Base-by-base conservation (phyloP, 805 yeast genomes). In the Lipomyces oligophaga region DNA sequence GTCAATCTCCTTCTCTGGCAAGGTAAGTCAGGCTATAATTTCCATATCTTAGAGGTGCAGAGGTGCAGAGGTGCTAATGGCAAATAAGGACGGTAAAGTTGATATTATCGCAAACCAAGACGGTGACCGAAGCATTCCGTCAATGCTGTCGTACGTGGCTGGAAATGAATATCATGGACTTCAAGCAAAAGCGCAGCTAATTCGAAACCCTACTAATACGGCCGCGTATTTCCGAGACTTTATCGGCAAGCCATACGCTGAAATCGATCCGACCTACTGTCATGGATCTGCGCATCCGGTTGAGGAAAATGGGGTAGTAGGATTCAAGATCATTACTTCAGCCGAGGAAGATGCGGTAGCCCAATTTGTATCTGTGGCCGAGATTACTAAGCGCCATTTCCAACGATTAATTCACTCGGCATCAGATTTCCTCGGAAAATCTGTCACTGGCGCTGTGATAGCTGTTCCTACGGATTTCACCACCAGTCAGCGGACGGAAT, bases 21-120 rank as follows among this genome's bases (percentile, higher is more conserved):
- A 60, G 45, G 59, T 54, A 22, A 21, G 45, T 13, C 2, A 3
- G 34, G 7, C 10, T 26, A 8, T 10, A 13, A 26, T 8, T 13
- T 8, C 8, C 11, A 26, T 26, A 34, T 34, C 21, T n/a, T 15
- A n/a, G 11, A 18, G 13, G 7, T 15, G 37, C 10, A 21, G 37
- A 18, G 13, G 18, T 8, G 13, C 21, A 11, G 25, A 5, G 1
- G 10, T 33, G 13, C 5, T 5, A 71, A 76, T 53, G n/a, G n/a
- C n/a, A n/a, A n/a, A n/a, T n/a, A n/a, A 73, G 57, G 97, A 90
- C 63, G 97, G 96, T 54, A 85, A 83, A 67, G 93, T 87, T 55
- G 97, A 93, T 65, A 95, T 93, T 58, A 90, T 93, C 67, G 98
- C 98, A 59, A 90, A 93, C 79, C 96, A 94, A 59, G 98, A 93